Percentiles rank a stretch among this genome's conserved stretches.
Conservation (phyloP, 345 rosid genomes). For the Kandelia obovata region DNA sequence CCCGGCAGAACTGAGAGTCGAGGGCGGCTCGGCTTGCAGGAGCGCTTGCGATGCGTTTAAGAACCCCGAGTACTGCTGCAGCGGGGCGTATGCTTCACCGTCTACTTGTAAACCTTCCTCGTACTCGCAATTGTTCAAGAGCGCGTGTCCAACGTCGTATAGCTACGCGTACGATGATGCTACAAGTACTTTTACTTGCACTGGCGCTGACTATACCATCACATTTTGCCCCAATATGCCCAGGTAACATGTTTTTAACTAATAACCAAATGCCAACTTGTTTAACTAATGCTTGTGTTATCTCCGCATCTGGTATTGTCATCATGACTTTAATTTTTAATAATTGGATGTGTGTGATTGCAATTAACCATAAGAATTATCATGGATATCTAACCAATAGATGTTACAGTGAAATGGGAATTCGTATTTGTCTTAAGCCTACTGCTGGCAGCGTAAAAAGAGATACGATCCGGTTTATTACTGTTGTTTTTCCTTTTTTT, state of each 20-base stretch:
- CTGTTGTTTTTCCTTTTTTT: too few species aligned
- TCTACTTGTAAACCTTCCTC: slow-evolving; percentile 20
- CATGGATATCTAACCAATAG: too few species aligned
- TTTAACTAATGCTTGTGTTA: too few species aligned
- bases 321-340: too few species aligned
- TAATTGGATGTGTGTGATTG: too few species aligned
- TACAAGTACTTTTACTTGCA: slow-evolving; percentile 27
- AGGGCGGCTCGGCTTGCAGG: slow-evolving; percentile 20
- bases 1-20: slow-evolving; percentile 24
- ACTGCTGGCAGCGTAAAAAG: too few species aligned
- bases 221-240: slow-evolving; percentile 22
- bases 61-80: slow-evolving; percentile 30
- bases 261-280: too few species aligned
- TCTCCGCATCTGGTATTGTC: too few species aligned
- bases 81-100: slow-evolving; percentile 24
- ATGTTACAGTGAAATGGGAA: too few species aligned
- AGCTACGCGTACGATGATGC: slow-evolving; percentile 29
- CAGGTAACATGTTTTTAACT: slow-evolving; percentile 4
- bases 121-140: slow-evolving; percentile 26
- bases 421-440: too few species aligned
- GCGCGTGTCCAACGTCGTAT: slow-evolving; percentile 25
- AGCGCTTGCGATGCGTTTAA: slow-evolving; percentile 29
- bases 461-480: too few species aligned
- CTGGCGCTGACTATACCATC: slow-evolving; percentile 23
- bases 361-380: too few species aligned